Evolutionary conservation across 2,329 filamentous ascomycete species (phyloP).

Genomic region (Colletotrichum lupini): DNA sequence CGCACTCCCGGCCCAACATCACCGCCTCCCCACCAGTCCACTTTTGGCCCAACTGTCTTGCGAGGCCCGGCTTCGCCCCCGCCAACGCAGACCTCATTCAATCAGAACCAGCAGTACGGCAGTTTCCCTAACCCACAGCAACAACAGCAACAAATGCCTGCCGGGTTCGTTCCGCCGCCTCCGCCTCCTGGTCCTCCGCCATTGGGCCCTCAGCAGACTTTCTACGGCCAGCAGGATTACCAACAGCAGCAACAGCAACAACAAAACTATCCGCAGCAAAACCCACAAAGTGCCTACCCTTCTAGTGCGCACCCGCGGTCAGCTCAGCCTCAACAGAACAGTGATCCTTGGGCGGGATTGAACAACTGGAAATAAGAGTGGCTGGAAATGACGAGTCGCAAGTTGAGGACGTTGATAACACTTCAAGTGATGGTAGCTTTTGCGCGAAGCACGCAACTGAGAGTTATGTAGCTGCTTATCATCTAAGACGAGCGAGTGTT

Average conservation of each 20-base stretch:
- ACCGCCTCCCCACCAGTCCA: slow-evolving; percentile 71
- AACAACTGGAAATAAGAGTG: slow-evolving; percentile 60
- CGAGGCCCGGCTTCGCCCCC: slow-evolving; percentile 64
- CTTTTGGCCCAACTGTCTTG: slow-evolving; percentile 54
- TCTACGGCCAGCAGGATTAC: slow-evolving; percentile 54
- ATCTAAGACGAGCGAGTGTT: not conserved
- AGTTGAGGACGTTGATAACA: not conserved
- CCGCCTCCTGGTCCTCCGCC: slow-evolving; percentile 73
- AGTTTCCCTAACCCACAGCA: slow-evolving; percentile 44
- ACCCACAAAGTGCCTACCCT: slow-evolving; percentile 44
- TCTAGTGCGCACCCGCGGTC: slow-evolving; percentile 44
- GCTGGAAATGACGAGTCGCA: not conserved
- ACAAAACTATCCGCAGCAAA: slow-evolving; percentile 42
- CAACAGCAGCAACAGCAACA: slow-evolving; percentile 44
- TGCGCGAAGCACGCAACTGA: not conserved
- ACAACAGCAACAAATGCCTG: slow-evolving; percentile 54
- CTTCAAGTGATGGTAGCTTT: not conserved
- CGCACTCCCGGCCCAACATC: slow-evolving; percentile 68
- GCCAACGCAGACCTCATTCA: slow-evolving; percentile 65
- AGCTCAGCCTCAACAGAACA: slow-evolving; percentile 50
- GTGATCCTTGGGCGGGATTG: slow-evolving; percentile 64
- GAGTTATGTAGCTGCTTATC: not conserved
- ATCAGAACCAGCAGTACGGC: slow-evolving; percentile 46
- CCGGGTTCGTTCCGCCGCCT: slow-evolving; percentile 71
- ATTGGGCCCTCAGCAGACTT: slow-evolving; percentile 70